A percentile compares a stretch with the other conserved stretches of the same genome.
Evolutionary conservation across 768 basidiomycete species (phyloP).

Genomic region (Lactarius indigo): DNA sequence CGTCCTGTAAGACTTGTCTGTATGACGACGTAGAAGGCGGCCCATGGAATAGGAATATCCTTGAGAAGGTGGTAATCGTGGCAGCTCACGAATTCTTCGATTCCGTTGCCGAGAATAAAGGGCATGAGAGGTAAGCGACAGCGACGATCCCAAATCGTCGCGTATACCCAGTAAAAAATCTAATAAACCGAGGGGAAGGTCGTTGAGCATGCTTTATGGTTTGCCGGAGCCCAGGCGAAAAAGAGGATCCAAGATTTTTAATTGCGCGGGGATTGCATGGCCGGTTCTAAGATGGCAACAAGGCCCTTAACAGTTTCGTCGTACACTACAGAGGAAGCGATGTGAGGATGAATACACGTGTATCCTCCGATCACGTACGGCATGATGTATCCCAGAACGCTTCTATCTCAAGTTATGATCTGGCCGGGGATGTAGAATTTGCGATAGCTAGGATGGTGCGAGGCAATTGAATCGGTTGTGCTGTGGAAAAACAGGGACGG

Average conservation of each 20-base stretch:
- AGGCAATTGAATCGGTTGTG: slow-evolving; percentile 28
- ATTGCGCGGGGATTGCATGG: slow-evolving; percentile 48
- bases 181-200: too few species aligned
- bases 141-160: too few species aligned
- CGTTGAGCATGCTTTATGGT: too few species aligned
- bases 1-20: not conserved
- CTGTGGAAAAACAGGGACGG: not conserved
- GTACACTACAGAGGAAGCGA: slow-evolving; percentile 48
- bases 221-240: too few species aligned
- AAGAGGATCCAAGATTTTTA: slow-evolving; percentile 62
- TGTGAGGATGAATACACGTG: not conserved
- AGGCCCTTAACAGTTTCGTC: slow-evolving; percentile 57
- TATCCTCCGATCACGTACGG: slow-evolving; percentile 32
- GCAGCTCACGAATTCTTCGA: slow-evolving; percentile 12
- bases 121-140: too few species aligned
- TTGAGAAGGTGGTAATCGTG: slow-evolving; percentile 3
- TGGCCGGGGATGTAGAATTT: too few species aligned
- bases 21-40: not conserved
- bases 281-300: slow-evolving; percentile 60
- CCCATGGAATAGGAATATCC: not conserved
- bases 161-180: too few species aligned
- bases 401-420: slow-evolving; percentile 70
- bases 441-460: too few species aligned
- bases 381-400: slow-evolving; percentile 44
- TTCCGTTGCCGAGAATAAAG: not conserved